Evolutionary conservation across 192 early-diverging fungal genomes (phyloP), one percentile per base, ranked within the genome.

Genomic region (Jimgerdemannia lactiflua): DNA sequence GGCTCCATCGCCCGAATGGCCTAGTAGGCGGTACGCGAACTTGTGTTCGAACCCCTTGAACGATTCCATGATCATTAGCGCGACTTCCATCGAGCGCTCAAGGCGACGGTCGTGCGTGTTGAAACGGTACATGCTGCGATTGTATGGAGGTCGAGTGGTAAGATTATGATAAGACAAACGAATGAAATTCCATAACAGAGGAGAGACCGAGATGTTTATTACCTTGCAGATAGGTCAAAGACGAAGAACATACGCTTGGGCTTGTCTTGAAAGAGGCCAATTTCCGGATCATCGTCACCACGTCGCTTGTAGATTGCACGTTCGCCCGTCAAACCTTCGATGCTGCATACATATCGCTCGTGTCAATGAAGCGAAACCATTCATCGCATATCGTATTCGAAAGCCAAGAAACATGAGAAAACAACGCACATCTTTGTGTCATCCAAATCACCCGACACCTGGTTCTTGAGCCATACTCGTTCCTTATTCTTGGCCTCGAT

Each of bases 401-500:
- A 68, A 73, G 59, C 75, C 43, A 14, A 6, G 8, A 69, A 40
- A 42, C 39, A 2, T 10, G 49, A 14, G 14, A 59, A 59, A 6
- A 59, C 49, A 59, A 73, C 84, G 68, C 86, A 84, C 79, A 95
- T 80, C 71, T 92, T 95, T 0, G 89, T 89, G 74, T 95, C 94
- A 70, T 95, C 94, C 67, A 95, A 70, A 71, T 95, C 94, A 29
- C 94, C 94, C 17, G 91, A 89, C 40, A 86, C 89, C 75, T 94
- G 92, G 76, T 92, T 93, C 71, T 90, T 88, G 19, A 95, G 82
- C 94, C 94, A 95, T 11, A 92, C 89, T 9, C 94, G 89, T 72
- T 95, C 94, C 76, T 93, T 93, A 54, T 94, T 89, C 78, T 92
- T 94, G 64, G 92, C 89, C 72, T 94, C 91, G 43, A 90, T 89